Percentiles rank a stretch among this genome's conserved stretches.
Evolutionary conservation across 202 grass and related monocot genomes (phyloP).

Genomic region (Tripidium arundinaceum): DNA sequence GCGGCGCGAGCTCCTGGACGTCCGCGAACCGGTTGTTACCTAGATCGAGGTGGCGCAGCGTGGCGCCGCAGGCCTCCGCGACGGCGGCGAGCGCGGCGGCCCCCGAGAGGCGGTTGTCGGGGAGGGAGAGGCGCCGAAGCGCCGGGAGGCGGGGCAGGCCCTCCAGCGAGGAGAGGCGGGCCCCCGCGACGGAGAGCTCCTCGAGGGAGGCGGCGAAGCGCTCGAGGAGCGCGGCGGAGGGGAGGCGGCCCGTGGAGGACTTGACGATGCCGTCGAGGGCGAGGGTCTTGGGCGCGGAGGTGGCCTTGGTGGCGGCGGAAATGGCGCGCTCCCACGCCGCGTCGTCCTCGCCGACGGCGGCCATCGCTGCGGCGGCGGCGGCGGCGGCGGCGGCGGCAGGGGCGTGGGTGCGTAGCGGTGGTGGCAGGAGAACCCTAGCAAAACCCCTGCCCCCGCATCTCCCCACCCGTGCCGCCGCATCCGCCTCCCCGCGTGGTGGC

Average conservation of each 20-base stretch:
- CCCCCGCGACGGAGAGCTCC: constrained; percentile 67
- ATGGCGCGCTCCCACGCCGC: constrained; percentile 67
- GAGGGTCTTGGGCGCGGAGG: constrained; percentile 41
- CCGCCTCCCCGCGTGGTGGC: too few relatives aligned
- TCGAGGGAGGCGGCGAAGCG: constrained; percentile 46
- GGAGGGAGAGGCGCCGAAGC: constrained; percentile 73
- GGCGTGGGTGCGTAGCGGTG: too few relatives aligned
- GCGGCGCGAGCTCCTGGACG: constrained; percentile 52
- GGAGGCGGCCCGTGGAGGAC: constrained; percentile 57
- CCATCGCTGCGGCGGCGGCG: constrained; percentile 22
- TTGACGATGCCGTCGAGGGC: constrained; percentile 69
- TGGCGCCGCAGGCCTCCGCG: constrained; percentile 40
- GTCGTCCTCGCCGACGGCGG: constrained; percentile 40
- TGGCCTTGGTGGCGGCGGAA: constrained; percentile 31
- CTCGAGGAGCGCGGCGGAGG: constrained; percentile 51
- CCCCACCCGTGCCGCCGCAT: too few relatives aligned
- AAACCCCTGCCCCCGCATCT: too few relatives aligned
- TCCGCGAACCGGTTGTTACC: constrained; percentile 67
- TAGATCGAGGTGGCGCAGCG: constrained; percentile 63
- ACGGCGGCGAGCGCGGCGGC: constrained; percentile 47
- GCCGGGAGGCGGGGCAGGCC: constrained; percentile 55
- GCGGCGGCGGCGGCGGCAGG: too few relatives aligned
- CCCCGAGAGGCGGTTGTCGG: constrained; percentile 72
- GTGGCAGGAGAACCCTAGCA: too few relatives aligned
- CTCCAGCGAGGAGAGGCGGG: constrained; percentile 55